These are phyloP conservation scores for Strobilomyces echinocephalus DNA, from an alignment of 768 basidiomycete species.

Conservation along the genomic window DNA sequence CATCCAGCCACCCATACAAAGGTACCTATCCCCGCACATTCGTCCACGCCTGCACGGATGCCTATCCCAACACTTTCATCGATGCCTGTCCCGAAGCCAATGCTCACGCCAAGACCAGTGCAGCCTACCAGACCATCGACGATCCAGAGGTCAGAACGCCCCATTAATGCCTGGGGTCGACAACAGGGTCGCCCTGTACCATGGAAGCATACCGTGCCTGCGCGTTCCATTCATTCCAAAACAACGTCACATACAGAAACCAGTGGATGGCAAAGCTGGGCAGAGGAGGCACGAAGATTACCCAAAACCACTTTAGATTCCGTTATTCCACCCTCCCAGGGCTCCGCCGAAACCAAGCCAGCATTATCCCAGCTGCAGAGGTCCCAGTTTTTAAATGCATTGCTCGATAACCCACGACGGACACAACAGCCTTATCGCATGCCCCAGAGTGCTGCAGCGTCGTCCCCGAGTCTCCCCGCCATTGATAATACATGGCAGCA, in stretches of 20 bases:
- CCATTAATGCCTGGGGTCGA: constrained; percentile 15
- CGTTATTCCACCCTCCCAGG: constrained; percentile 28
- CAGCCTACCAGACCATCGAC: neutral
- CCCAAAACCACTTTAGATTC: constrained; percentile 45
- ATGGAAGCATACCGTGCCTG: constrained; percentile 23
- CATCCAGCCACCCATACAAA: constrained; percentile 11
- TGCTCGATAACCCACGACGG: constrained; percentile 43
- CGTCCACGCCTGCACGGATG: neutral
- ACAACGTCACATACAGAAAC: constrained; percentile 14
- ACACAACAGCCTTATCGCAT: constrained; percentile 24
- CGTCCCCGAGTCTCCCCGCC: constrained; percentile 6
- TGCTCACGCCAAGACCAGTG: constrained; percentile 1
- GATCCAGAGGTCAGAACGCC: neutral
- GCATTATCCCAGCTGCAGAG: constrained; percentile 46
- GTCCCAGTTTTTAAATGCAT: constrained; percentile 47
- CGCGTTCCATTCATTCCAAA: constrained; percentile 12
- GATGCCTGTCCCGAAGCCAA: neutral
- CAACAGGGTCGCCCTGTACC: constrained; percentile 19
- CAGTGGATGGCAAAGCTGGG: constrained; percentile 30
- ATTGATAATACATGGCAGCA: constrained; percentile 24
- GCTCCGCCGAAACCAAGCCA: constrained; percentile 36
- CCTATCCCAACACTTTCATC: neutral
- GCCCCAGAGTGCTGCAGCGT: constrained; percentile 6
- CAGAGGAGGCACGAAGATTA: constrained; percentile 30
- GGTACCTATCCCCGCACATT: constrained; percentile 3